These are phyloP conservation scores for Globisporangium spinosum DNA, from an alignment of 352 stramenopile species.

Conservation along the genomic window DNA sequence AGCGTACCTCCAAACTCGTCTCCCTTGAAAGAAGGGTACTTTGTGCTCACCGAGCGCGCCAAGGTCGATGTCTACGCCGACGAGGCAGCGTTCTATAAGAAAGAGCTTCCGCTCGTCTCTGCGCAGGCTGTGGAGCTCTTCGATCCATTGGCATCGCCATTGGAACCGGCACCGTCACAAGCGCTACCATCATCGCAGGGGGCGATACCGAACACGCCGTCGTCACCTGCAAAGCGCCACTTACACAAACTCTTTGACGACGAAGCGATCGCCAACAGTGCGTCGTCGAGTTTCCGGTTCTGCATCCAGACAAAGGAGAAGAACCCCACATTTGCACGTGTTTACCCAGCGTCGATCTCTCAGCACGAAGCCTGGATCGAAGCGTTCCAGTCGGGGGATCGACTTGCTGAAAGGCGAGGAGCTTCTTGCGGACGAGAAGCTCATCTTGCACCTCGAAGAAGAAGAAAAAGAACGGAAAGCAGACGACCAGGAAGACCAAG, in stretches of 20 bases:
- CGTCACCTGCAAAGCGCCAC: slow-evolving; percentile 15
- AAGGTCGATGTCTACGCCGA: slow-evolving; percentile 37
- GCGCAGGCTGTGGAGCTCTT: slow-evolving; percentile 36
- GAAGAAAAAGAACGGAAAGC: slow-evolving; percentile 20
- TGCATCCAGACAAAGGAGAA: slow-evolving; percentile 18
- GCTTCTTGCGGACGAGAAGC: slow-evolving; percentile 48
- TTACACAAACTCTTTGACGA: slow-evolving; percentile 25
- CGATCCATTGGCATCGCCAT: background rate
- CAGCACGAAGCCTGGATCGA: slow-evolving; percentile 43
- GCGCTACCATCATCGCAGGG: background rate
- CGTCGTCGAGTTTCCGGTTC: background rate
- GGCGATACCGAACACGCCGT: background rate
- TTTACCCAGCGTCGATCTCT: slow-evolving; percentile 35
- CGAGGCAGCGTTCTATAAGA: slow-evolving; percentile 40
- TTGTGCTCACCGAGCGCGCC: slow-evolving; percentile 34
- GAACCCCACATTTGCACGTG: slow-evolving; percentile 25
- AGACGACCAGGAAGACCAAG: background rate
- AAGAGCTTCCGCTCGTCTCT: slow-evolving; percentile 19
- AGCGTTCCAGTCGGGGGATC: slow-evolving; percentile 34
- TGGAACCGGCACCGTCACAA: background rate
- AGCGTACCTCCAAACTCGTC: slow-evolving; percentile 14
- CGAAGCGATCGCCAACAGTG: slow-evolving; percentile 2
- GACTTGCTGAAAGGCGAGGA: slow-evolving; percentile 50
- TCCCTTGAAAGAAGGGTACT: slow-evolving; percentile 25
- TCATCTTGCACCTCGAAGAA: slow-evolving; percentile 40